Evolutionary conservation across 768 basidiomycete species (phyloP).

Genomic region (Amanita thiersii): DNA sequence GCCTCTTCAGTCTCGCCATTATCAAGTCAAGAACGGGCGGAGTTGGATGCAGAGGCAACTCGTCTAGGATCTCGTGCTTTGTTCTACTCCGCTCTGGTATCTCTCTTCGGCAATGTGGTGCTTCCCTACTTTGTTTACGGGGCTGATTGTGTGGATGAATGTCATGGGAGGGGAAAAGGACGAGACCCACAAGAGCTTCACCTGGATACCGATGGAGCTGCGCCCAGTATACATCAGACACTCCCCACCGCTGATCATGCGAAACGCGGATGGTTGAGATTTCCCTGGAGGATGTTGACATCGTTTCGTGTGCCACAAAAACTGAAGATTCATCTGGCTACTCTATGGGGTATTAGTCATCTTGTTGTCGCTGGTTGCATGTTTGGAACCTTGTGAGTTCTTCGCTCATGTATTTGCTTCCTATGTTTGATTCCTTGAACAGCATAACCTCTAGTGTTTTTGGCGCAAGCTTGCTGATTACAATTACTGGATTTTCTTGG

Average conservation of each 20-base stretch:
- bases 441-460: constrained; percentile 67
- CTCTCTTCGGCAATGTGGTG: constrained; percentile 58
- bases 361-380: constrained; percentile 69
- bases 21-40: constrained; percentile 18
- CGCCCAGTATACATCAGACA: neutral
- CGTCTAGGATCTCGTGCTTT: constrained; percentile 80
- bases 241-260: neutral
- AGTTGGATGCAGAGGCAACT: constrained; percentile 60
- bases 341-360: constrained; percentile 75
- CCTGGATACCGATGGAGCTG: neutral
- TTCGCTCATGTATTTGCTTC: neutral
- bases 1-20: constrained; percentile 18
- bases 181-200: neutral
- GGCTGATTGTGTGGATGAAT: constrained; percentile 10
- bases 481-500: constrained; percentile 85
- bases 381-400: constrained; percentile 74
- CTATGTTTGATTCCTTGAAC: constrained; percentile 6
- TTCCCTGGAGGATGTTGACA: constrained; percentile 9
- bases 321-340: constrained; percentile 53
- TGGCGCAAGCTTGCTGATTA: constrained; percentile 70
- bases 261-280: neutral
- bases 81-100: constrained; percentile 66
- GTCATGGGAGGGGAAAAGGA: neutral
- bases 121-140: constrained; percentile 58
- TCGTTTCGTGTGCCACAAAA: constrained; percentile 27